Conservation (phyloP, 371 early-diverging fungal genomes). For the Circinella umbellata region DNA sequence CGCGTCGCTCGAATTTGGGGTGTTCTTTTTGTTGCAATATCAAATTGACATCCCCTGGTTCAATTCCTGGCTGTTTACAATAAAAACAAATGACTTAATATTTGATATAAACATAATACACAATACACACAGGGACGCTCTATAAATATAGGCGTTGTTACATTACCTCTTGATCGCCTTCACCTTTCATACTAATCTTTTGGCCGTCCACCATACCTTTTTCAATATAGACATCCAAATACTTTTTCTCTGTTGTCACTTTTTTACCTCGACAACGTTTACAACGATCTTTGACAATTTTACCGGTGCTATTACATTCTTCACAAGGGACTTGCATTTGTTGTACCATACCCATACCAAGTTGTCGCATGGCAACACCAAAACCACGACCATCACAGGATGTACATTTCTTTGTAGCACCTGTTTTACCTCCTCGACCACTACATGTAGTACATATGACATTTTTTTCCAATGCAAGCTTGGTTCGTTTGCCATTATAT, state of each 20-base stretch:
- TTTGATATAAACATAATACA: too few species aligned
- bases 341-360: slow-evolving; percentile 96
- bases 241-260: slow-evolving; percentile 83
- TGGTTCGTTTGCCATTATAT: slow-evolving; percentile 74
- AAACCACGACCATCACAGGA: slow-evolving; percentile 93
- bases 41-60: slow-evolving; percentile 90
- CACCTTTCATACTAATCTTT: slow-evolving; percentile 88
- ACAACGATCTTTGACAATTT: slow-evolving; percentile 85
- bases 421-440: slow-evolving; percentile 52
- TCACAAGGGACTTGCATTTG: slow-evolving; percentile 83
- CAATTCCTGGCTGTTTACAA: slow-evolving; percentile 45
- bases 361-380: slow-evolving; percentile 85
- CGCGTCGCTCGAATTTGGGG: slow-evolving; percentile 75
- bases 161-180: slow-evolving; percentile 83
- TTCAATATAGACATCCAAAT: slow-evolving; percentile 88
- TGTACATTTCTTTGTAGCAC: slow-evolving; percentile 74
- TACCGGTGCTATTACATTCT: slow-evolving; percentile 73
- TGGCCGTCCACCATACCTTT: slow-evolving; percentile 93
- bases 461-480: slow-evolving; percentile 29
- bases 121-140: too few species aligned
- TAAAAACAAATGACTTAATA: not conserved
- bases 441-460: slow-evolving; percentile 73
- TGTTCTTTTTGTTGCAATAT: slow-evolving; percentile 86
- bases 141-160: not conserved
- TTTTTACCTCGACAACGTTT: slow-evolving; percentile 87